A percentile compares a stretch with the other conserved stretches of the same genome.
Evolutionary conservation across 2,329 filamentous ascomycete genomes (phyloP).

Genomic region (Colletotrichum echinochloae): DNA sequence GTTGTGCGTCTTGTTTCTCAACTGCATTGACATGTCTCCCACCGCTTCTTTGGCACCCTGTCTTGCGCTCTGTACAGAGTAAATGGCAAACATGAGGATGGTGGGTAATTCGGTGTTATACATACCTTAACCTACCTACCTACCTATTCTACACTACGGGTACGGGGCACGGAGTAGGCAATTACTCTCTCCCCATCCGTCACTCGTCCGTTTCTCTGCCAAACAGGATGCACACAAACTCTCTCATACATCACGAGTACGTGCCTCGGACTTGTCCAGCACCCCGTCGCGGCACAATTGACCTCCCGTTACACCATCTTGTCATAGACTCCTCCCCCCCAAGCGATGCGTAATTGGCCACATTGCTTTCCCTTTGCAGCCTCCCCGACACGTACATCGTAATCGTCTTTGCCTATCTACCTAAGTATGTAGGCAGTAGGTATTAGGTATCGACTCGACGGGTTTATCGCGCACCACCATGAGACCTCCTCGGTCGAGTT

Average conservation of each 20-base stretch:
- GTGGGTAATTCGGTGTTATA: background rate
- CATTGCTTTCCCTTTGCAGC: background rate
- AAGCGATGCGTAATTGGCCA: background rate
- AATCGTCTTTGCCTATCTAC: background rate
- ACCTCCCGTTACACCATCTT: too few species aligned
- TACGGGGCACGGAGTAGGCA: background rate
- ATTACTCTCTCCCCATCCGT: background rate
- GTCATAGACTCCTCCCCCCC: conserved; percentile 11
- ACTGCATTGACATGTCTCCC: conserved; percentile 23
- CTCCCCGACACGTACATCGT: background rate
- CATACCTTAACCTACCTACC: too few species aligned
- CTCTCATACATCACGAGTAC: background rate
- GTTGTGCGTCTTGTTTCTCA: conserved; percentile 32
- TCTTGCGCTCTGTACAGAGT: background rate
- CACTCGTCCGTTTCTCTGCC: background rate
- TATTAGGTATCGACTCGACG: too few species aligned
- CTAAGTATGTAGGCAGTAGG: too few species aligned
- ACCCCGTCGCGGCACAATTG: background rate
- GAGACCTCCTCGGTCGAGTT: conserved; percentile 35
- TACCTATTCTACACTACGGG: background rate
- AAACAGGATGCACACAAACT: background rate
- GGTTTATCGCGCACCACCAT: conserved; percentile 24
- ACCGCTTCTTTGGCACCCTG: conserved; percentile 17
- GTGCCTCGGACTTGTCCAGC: conserved; percentile 13
- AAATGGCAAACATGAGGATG: background rate